Percentiles rank a stretch among this genome's conserved stretches.
Conservation (phyloP, 78 protist species). For the Protostelium mycophagum region DNA sequence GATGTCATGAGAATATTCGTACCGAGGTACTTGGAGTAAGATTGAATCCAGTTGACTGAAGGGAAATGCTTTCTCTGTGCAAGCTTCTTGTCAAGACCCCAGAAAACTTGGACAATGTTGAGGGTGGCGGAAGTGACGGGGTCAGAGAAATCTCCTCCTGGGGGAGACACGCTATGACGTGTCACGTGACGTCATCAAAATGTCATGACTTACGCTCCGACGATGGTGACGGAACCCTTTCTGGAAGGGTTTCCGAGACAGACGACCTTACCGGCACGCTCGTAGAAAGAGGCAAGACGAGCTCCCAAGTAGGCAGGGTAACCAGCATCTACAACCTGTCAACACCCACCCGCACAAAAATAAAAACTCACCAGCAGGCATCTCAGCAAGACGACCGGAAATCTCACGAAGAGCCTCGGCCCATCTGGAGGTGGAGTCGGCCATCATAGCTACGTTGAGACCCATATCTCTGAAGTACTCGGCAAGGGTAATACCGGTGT, state of each 20-base stretch:
- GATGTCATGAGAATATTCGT: too few species aligned
- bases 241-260: slow-evolving; percentile 97
- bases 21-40: slow-evolving; percentile 93
- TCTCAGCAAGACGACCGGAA: slow-evolving; percentile 99
- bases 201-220: slow-evolving; percentile 91
- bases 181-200: not conserved
- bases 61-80: slow-evolving; percentile 99
- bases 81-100: slow-evolving; percentile 98
- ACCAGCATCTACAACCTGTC: slow-evolving; percentile 81
- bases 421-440: slow-evolving; percentile 98
- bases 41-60: slow-evolving; percentile 96
- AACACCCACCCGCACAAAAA: not conserved
- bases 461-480: slow-evolving; percentile 99
- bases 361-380: slow-evolving; percentile 92
- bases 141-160: slow-evolving; percentile 99
- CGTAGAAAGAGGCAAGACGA: slow-evolving; percentile 99
- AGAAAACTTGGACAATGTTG: slow-evolving; percentile 99
- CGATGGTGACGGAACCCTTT: slow-evolving; percentile 97
- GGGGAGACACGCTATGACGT: slow-evolving; percentile 94
- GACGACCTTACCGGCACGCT: slow-evolving; percentile 92
- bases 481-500: slow-evolving; percentile 98
- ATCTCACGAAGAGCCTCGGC: slow-evolving; percentile 99
- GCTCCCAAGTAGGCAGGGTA: slow-evolving; percentile 99
- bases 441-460: slow-evolving; percentile 97
- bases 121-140: slow-evolving; percentile 99